These are phyloP conservation scores for Yamadazyma taylorii DNA, from an alignment of 1,139 yeast genomes.

Conservation along the genomic window DNA sequence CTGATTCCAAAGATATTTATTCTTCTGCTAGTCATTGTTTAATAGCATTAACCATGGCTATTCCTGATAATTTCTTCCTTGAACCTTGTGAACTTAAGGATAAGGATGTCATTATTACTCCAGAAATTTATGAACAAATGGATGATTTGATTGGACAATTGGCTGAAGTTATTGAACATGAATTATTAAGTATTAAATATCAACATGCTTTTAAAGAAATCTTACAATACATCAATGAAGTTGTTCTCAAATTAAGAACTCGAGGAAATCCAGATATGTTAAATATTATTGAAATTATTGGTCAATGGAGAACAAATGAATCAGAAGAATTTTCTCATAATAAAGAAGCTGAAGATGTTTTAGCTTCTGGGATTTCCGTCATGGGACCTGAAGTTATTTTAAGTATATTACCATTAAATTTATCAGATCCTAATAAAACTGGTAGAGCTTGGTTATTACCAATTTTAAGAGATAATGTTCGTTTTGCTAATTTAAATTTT, in stretches of 20 bases:
- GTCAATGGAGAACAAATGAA: conserved; percentile 83
- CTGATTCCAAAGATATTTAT: conserved; percentile 68
- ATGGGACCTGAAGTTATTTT: conserved; percentile 87
- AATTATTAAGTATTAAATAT: conserved; percentile 69
- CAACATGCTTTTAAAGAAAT: conserved; percentile 77
- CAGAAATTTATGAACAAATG: conserved; percentile 51
- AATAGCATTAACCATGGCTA: conserved; percentile 66
- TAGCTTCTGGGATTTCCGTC: conserved; percentile 74
- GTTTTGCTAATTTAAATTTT: conserved; percentile 65
- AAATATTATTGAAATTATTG: conserved; percentile 67
- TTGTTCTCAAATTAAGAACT: conserved; percentile 62
- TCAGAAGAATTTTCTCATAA: conserved; percentile 68
- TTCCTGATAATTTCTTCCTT: conserved; percentile 60
- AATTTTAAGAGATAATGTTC: conserved; percentile 82
- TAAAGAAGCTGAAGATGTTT: conserved; percentile 75
- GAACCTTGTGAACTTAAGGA: conserved; percentile 44
- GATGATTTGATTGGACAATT: conserved; percentile 53
- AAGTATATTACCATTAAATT: conserved; percentile 72
- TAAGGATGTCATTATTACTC: too few relatives aligned
- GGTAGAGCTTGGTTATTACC: conserved; percentile 97
- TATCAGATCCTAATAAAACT: conserved; percentile 45
- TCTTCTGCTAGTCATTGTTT: conserved; percentile 84
- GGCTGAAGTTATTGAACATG: conserved; percentile 51
- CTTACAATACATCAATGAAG: conserved; percentile 65
- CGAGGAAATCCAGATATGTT: conserved; percentile 75